phyloP scores from a whole-genome alignment of 495 filamentous ascomycete genomes.

The Trichocladium antarcticum region DNA sequence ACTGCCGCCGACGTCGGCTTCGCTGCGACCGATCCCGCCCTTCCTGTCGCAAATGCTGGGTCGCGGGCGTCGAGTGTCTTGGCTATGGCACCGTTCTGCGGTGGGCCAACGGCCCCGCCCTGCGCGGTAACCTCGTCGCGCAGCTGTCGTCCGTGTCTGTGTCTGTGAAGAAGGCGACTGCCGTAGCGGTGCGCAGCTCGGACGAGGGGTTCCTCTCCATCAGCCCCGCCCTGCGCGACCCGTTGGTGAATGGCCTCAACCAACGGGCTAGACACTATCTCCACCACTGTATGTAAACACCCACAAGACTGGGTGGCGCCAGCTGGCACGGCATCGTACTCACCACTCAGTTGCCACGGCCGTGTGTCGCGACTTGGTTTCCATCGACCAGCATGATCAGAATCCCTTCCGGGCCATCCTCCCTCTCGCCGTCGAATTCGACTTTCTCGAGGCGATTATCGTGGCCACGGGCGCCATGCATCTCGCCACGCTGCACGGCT shows the following conservation, averaged over 20 bases:
- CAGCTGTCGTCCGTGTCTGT: not conserved
- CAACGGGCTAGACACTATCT: constrained; percentile 35
- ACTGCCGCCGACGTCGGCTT: constrained; percentile 40
- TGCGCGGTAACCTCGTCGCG: constrained; percentile 32
- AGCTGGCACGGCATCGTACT: not conserved
- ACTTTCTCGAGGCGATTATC: constrained; percentile 40
- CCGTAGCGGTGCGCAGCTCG: not conserved
- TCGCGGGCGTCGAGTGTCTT: constrained; percentile 37
- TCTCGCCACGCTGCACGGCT: constrained; percentile 28
- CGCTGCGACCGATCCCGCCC: constrained; percentile 44
- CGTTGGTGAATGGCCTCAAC: constrained; percentile 28
- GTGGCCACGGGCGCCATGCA: constrained; percentile 47
- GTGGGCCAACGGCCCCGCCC: constrained; percentile 33
- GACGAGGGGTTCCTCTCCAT: not conserved
- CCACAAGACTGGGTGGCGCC: not conserved
- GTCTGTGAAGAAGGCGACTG: not conserved
- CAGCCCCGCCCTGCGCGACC: constrained; percentile 26
- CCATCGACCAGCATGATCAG: constrained; percentile 36
- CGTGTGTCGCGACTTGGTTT: constrained; percentile 43
- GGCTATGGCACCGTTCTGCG: constrained; percentile 33
- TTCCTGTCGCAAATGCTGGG: constrained; percentile 39
- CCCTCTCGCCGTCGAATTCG: constrained; percentile 33
- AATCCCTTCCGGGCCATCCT: constrained; percentile 45
- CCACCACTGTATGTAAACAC: constrained; percentile 36
- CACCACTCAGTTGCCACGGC: constrained; percentile 34